These are phyloP conservation scores for Candida takata DNA, from an alignment of 805 yeast genomes.

Conservation along the genomic window DNA sequence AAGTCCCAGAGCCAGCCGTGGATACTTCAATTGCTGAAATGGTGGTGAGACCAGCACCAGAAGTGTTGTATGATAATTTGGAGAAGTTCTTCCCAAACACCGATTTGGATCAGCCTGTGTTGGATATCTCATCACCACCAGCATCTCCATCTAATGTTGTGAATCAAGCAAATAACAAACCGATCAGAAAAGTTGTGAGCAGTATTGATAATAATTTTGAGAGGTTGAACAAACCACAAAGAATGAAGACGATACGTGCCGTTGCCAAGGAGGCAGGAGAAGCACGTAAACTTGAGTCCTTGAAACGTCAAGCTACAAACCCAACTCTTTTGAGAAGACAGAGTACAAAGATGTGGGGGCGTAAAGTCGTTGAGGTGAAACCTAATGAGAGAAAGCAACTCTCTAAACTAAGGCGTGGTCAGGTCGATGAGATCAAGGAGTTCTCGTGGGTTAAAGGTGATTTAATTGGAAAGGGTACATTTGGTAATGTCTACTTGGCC, in stretches of 20 bases:
- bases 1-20: slow-evolving; percentile 15
- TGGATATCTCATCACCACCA: slow-evolving; percentile 63
- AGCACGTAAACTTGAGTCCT: slow-evolving; percentile 38
- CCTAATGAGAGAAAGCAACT: slow-evolving; percentile 58
- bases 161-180: slow-evolving; percentile 3
- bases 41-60: slow-evolving; percentile 92
- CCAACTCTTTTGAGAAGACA: slow-evolving; percentile 49
- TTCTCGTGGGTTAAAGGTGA: slow-evolving; percentile 99
- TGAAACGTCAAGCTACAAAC: slow-evolving; percentile 14
- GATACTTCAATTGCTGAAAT: slow-evolving; percentile 32
- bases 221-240: slow-evolving; percentile 30
- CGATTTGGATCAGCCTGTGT: slow-evolving; percentile 85
- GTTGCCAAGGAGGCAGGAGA: slow-evolving; percentile 89
- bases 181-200: slow-evolving; percentile 16
- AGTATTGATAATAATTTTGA: slow-evolving; percentile 16
- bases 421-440: slow-evolving; percentile 66
- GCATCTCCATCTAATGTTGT: slow-evolving; percentile 34
- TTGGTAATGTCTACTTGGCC: slow-evolving; percentile 89
- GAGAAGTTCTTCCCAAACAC: slow-evolving; percentile 91
- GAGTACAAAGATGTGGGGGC: slow-evolving; percentile 98
- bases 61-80: slow-evolving; percentile 83
- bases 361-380: slow-evolving; percentile 83
- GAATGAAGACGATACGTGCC: slow-evolving; percentile 87
- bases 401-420: slow-evolving; percentile 49
- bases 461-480: slow-evolving; percentile 91